Base-by-base conservation (phyloP, 805 yeast genomes). In the Candida nonsorbophila region DNA sequence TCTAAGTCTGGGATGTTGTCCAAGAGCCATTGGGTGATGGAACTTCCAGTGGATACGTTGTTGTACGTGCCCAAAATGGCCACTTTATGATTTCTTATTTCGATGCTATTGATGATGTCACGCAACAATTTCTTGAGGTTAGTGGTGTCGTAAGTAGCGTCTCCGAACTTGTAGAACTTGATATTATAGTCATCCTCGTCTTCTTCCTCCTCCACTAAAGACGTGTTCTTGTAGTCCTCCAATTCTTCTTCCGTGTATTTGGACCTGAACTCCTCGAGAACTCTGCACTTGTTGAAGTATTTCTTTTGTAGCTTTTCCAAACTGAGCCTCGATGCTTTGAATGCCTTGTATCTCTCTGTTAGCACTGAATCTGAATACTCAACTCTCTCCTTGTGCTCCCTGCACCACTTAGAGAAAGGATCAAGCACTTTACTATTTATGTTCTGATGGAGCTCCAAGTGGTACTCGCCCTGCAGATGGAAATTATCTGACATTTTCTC, bases 391-490 rank as follows among this genome's bases (percentile, higher is more conserved):
- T 69, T 70, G 53, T 85, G 94, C 30, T 80, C 87, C 11, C 60
- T 62, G 23, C 87, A 69, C 94, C 94, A 86, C 42, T 71, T 69
- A 7, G 73, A 53, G 45, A 85, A 85, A 1, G 94, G 95, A 14
- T 66, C 67, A 28, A 82, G 48, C 1, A 85, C 90, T 51, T 74
- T 58, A 1, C 58, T 44, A 32, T 72, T 69, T 35, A 85, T 77
- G 38, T 72, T 74, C 4, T 69, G 62, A 1, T 90, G 83, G 16
- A 84, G 72, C 27, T 69, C 69, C 24, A 74, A 33, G 49, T 80
- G 88, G 20, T 65, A 61, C 26, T 54, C 52, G 4, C 84, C 84
- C 51, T 83, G 83, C 20, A 56, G 63, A 12, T 55, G 54, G 67
- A 79, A 72, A 41, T 75, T 76, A 13, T 50, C 55, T 19, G 69